These are phyloP conservation scores for Clavispora asparagi DNA, from an alignment of 805 yeast species.

Conservation along the genomic window DNA sequence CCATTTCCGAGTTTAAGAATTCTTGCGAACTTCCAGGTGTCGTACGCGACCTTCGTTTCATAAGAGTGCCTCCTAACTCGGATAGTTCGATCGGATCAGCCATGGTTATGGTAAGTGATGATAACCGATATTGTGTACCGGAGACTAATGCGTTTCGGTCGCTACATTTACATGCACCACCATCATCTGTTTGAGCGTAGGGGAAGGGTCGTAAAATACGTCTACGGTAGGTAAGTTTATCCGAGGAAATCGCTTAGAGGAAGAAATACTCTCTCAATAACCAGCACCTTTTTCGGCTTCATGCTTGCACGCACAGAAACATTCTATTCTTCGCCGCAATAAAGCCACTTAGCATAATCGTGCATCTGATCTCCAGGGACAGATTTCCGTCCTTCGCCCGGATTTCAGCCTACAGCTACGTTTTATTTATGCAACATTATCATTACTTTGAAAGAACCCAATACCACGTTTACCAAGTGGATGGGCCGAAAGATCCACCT, in stretches of 20 bases:
- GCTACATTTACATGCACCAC: no score
- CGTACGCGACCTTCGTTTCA: background rate
- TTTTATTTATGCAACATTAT: background rate
- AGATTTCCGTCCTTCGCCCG: no score
- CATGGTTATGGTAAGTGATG: background rate
- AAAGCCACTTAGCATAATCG: no score
- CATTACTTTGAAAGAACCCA: background rate
- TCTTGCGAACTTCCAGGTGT: background rate
- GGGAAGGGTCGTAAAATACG: no score
- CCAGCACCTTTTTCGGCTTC: no score
- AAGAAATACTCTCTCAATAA: no score
- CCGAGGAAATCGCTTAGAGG: no score
- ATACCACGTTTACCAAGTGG: constrained; percentile 34
- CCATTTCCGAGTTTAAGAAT: background rate
- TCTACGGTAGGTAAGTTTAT: no score
- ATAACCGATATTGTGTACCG: background rate
- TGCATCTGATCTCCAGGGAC: no score
- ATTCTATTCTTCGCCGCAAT: no score
- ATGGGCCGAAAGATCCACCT: constrained; percentile 46
- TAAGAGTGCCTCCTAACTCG: background rate
- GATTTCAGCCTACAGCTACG: background rate
- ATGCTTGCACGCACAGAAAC: no score
- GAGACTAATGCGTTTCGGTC: background rate
- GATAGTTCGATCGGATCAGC: background rate
- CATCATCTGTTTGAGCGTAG: no score